Evolutionary conservation across 371 early-diverging fungal species (phyloP).

Genomic region (Apophysomyces elegans): DNA sequence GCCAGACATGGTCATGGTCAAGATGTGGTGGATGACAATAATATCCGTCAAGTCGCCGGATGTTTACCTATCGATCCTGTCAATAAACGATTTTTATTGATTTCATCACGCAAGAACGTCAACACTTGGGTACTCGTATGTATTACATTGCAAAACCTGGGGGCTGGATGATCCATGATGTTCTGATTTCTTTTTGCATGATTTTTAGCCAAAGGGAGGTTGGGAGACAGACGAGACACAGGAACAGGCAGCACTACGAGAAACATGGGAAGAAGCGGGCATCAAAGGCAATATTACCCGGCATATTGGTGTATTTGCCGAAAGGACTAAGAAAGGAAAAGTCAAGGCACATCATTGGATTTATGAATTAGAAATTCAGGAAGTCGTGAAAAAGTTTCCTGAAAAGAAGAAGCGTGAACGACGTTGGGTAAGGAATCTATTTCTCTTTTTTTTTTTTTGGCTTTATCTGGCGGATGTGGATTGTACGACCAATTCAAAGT

Average conservation of each 20-base stretch:
- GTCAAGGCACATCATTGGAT: constrained; percentile 63
- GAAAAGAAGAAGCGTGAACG: constrained; percentile 65
- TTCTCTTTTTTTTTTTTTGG: neutral
- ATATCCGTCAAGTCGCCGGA: constrained; percentile 61
- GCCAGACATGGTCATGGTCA: constrained; percentile 49
- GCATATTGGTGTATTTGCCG: constrained; percentile 59
- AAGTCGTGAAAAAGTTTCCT: constrained; percentile 60
- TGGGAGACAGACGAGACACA: constrained; percentile 73
- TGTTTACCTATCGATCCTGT: constrained; percentile 62
- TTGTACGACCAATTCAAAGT: too few relatives aligned
- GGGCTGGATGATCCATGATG: neutral
- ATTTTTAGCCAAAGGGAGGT: constrained; percentile 64
- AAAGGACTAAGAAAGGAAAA: constrained; percentile 48
- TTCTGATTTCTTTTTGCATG: neutral
- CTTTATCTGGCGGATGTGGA: too few relatives aligned
- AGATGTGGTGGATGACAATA: constrained; percentile 36
- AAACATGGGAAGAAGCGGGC: constrained; percentile 75
- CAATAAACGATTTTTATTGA: constrained; percentile 54
- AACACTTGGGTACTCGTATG: constrained; percentile 62
- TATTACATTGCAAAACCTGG: neutral
- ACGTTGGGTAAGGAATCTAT: constrained; percentile 52
- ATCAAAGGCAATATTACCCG: constrained; percentile 56
- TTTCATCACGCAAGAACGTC: constrained; percentile 56
- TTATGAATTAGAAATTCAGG: constrained; percentile 63
- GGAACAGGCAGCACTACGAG: constrained; percentile 66